Base-by-base conservation (phyloP, 768 basidiomycete species). In the Pluteus cervinus region DNA sequence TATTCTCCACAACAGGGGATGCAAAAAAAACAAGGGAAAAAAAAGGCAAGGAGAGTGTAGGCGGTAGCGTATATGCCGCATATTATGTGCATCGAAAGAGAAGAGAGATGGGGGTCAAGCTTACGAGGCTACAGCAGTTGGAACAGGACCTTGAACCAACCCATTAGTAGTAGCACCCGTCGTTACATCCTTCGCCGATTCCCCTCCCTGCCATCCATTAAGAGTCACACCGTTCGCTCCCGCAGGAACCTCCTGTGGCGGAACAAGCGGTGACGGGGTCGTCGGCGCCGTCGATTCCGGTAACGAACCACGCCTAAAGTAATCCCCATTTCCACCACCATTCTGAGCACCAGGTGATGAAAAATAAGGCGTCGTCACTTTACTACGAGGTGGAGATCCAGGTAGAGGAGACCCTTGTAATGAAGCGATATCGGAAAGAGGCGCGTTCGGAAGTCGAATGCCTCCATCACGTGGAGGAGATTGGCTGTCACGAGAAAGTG, bases 391-490 rank as follows among this genome's bases (percentile, higher is more conserved):
- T 15, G 40, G 24, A 22, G 39, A 8, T n/a, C 24, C 44, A 29
- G 47, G 43, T 16, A 41, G 51, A 14, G 36, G 43, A 17, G 34
- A 29, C 24, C 39, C 40, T 35, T 56, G 57, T 35, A 60, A 51
- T 4, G 78, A 73, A 2, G 79, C 77, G 42, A 86, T 75, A 52
- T 86, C 85, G 9, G 75, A 71, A 24, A 86, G 66, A 1, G 82
- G 81, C 6, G 81, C 74, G 44, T 79, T 82, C 11, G 85, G 85
- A 6, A 86, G 73, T 24, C 84, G 76, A 51, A 87, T 87, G 14
- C 75, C 76, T 21, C 69, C 69, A 41, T 79, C 78, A 18, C 38
- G 54, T 6, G 64, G 63, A 0, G 73, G 73, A 0, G 74, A 73
- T 24, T 67, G 66, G 2, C 74, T 69, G 26, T 67, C 71, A 46